Conservation (phyloP, 1,284 basidiomycete species). For the Boletellus dicymbophilus region DNA sequence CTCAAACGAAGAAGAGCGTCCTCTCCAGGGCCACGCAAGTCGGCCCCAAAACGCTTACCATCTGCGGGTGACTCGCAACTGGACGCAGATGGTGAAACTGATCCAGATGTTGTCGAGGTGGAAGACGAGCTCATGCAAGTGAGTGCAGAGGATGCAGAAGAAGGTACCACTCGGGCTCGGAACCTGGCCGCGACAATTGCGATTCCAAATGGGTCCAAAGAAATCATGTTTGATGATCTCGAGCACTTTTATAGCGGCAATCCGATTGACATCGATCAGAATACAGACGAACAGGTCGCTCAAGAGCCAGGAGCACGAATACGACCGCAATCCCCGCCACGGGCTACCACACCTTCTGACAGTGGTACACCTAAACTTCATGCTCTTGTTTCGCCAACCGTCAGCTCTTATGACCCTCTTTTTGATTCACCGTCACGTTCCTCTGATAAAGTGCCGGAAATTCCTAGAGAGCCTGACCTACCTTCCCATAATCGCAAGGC, state of each 20-base stretch:
- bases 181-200: background rate
- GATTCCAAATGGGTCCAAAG: slow-evolving; percentile 1
- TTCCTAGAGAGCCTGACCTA: slow-evolving; percentile 3
- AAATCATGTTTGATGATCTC: slow-evolving; percentile 27
- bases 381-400: slow-evolving; percentile 14
- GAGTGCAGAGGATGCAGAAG: slow-evolving; percentile 24
- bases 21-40: slow-evolving; percentile 27
- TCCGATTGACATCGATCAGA: slow-evolving; percentile 33
- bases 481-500: slow-evolving; percentile 49
- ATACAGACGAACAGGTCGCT: slow-evolving; percentile 14
- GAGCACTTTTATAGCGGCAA: slow-evolving; percentile 33
- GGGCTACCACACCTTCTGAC: background rate
- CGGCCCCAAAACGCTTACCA: slow-evolving; percentile 16
- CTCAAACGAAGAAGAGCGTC: slow-evolving; percentile 28
- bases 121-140: slow-evolving; percentile 36
- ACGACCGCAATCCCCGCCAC: slow-evolving; percentile 1
- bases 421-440: slow-evolving; percentile 28
- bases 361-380: slow-evolving; percentile 1
- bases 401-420: slow-evolving; percentile 25
- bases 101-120: slow-evolving; percentile 31
- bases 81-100: slow-evolving; percentile 36
- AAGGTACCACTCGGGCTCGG: background rate
- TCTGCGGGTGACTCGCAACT: slow-evolving; percentile 33
- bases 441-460: slow-evolving; percentile 9
- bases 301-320: slow-evolving; percentile 4